Evolutionary conservation across 2,329 filamentous ascomycete species (phyloP).

Genomic region (Colletotrichum sp.): DNA sequence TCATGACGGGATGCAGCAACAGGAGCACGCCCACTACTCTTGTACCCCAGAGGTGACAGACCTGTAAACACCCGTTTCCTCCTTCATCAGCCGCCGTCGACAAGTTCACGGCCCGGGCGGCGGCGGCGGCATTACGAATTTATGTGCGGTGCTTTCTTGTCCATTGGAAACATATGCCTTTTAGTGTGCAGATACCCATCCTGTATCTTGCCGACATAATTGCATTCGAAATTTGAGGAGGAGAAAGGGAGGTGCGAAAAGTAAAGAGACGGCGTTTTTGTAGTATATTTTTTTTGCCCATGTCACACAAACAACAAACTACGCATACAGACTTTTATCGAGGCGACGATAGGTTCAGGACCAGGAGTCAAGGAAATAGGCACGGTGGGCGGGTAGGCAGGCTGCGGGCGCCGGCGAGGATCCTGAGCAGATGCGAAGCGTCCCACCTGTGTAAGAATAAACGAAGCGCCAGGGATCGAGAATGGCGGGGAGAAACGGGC

Average conservation of each 20-base stretch:
- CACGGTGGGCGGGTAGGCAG: neutral
- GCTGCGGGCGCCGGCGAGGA: neutral
- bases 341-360: neutral
- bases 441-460: neutral
- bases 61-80: neutral
- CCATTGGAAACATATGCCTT: constrained; percentile 4
- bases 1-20: neutral
- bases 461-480: neutral
- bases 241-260: neutral
- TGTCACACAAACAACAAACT: neutral
- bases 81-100: neutral
- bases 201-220: constrained; percentile 17
- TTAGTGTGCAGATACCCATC: constrained; percentile 10
- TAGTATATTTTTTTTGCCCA: constrained; percentile 1
- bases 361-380: neutral
- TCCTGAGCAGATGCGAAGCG: neutral
- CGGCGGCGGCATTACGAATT: constrained; percentile 10
- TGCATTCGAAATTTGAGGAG: neutral
- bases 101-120: neutral
- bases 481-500: neutral
- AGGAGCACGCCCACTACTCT: neutral
- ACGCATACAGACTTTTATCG: neutral
- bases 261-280: constrained; percentile 4
- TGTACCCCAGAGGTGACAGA: neutral
- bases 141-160: constrained; percentile 1